Conservation (phyloP, 2,329 filamentous ascomycete genomes). For the Trichoderma arundinaceum region DNA sequence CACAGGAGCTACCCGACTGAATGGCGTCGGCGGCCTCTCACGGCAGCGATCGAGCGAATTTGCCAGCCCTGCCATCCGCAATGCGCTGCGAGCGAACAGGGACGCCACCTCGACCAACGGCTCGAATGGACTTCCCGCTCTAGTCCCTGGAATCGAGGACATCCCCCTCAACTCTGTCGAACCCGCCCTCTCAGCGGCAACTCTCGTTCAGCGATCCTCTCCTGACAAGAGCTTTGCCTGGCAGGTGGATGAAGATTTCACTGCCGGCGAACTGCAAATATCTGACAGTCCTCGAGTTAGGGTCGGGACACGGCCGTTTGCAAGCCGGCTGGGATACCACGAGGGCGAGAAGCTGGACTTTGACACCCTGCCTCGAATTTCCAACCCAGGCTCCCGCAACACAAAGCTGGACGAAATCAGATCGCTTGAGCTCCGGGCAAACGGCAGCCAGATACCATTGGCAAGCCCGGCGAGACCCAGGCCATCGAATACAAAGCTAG, state of each 20-base stretch:
- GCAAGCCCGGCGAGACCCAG: conserved; percentile 32
- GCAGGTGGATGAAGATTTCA: conserved; percentile 64
- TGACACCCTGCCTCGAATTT: conserved; percentile 39
- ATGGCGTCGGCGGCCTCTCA: neutral
- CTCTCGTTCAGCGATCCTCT: conserved; percentile 38
- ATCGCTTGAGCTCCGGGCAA: conserved; percentile 48
- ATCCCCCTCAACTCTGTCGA: conserved; percentile 46
- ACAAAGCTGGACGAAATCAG: conserved; percentile 54
- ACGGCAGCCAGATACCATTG: conserved; percentile 37
- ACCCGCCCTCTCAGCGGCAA: conserved; percentile 17
- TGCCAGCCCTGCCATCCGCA: conserved; percentile 16
- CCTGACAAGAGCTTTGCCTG: conserved; percentile 61
- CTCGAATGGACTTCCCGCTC: conserved; percentile 43
- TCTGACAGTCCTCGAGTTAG: conserved; percentile 62
- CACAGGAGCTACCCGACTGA: conserved; percentile 13
- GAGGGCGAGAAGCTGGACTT: conserved; percentile 40
- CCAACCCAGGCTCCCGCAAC: conserved; percentile 46
- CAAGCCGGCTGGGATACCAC: conserved; percentile 44
- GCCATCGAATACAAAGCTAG: conserved; percentile 43
- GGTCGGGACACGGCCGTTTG: conserved; percentile 46
- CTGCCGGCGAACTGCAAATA: conserved; percentile 59
- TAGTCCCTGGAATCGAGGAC: conserved; percentile 49
- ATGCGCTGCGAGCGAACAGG: conserved; percentile 2
- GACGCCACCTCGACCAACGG: conserved; percentile 1
- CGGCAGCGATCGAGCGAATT: neutral